These are phyloP conservation scores for Mycogone perniciosa DNA, from an alignment of 2,329 filamentous ascomycete genomes.

Conservation along the genomic window DNA sequence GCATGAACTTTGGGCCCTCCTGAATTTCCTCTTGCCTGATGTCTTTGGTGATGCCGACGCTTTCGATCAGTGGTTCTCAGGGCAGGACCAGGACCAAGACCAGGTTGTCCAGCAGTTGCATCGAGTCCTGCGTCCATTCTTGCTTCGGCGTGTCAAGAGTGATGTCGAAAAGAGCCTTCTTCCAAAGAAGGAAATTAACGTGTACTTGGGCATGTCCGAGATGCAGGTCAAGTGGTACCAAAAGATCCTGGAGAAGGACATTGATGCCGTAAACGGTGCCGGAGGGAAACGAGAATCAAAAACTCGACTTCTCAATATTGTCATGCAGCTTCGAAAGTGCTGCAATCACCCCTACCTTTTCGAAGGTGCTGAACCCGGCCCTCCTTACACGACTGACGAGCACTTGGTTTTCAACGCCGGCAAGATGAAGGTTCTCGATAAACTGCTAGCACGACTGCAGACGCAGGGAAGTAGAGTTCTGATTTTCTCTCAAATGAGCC, in stretches of 20 bases:
- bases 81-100: conserved; percentile 84
- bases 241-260: conserved; percentile 98
- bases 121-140: conserved; percentile 83
- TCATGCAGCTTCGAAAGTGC: conserved; percentile 98
- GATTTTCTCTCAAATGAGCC: conserved; percentile 99
- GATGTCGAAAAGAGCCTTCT: conserved; percentile 97
- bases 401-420: conserved; percentile 89
- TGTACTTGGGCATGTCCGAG: conserved; percentile 97
- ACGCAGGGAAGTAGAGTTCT: conserved; percentile 88
- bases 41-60: conserved; percentile 96
- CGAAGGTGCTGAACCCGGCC: conserved; percentile 92
- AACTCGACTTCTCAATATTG: conserved; percentile 92
- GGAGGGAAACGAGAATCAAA: conserved; percentile 96
- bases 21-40: conserved; percentile 96
- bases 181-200: conserved; percentile 94
- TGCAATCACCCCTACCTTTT: conserved; percentile 99
- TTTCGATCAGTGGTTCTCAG: conserved; percentile 97
- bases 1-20: conserved; percentile 92
- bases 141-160: conserved; percentile 91
- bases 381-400: conserved; percentile 96
- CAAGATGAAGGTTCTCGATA: conserved; percentile 97
- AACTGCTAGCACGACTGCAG: conserved; percentile 75
- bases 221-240: conserved; percentile 99
- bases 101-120: conserved; percentile 94
- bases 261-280: conserved; percentile 95